Conservation (phyloP, 495 filamentous ascomycete genomes). For the Hyaloscypha hepaticicola region DNA sequence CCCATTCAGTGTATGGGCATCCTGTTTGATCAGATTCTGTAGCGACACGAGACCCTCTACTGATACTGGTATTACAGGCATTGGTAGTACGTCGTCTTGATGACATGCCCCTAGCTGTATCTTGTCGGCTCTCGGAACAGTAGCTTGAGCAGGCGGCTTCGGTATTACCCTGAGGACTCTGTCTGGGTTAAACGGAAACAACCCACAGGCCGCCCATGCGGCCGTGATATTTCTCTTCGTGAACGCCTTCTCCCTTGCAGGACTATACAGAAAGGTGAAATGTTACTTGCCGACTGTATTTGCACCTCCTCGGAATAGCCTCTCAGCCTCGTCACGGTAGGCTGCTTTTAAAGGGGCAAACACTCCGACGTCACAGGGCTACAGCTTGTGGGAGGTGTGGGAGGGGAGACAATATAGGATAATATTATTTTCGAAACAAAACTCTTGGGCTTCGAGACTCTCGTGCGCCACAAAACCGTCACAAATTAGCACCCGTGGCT, state of each 20-base stretch:
- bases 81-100: conserved; percentile 16
- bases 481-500: too few species aligned
- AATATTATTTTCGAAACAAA: too few species aligned
- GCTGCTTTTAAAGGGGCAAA: too few species aligned
- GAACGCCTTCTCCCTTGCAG: conserved; percentile 34
- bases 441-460: too few species aligned
- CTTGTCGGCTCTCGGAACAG: conserved; percentile 27
- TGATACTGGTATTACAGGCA: background rate
- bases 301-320: too few species aligned
- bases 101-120: conserved; percentile 25
- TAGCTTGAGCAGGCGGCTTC: conserved; percentile 29
- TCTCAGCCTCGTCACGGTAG: too few species aligned
- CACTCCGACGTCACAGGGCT: too few species aligned
- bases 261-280: conserved; percentile 37
- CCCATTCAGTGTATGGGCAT: conserved; percentile 25
- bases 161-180: conserved; percentile 34
- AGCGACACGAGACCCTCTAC: conserved; percentile 21
- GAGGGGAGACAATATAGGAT: too few species aligned
- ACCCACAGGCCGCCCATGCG: conserved; percentile 31
- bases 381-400: too few species aligned
- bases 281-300: conserved; percentile 36
- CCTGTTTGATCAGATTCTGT: background rate
- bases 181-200: conserved; percentile 38
- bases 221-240: conserved; percentile 36
- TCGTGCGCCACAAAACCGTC: too few species aligned